Base-by-base conservation (phyloP, 805 yeast genomes). In the Tetrapisispora iriomotensis region DNA sequence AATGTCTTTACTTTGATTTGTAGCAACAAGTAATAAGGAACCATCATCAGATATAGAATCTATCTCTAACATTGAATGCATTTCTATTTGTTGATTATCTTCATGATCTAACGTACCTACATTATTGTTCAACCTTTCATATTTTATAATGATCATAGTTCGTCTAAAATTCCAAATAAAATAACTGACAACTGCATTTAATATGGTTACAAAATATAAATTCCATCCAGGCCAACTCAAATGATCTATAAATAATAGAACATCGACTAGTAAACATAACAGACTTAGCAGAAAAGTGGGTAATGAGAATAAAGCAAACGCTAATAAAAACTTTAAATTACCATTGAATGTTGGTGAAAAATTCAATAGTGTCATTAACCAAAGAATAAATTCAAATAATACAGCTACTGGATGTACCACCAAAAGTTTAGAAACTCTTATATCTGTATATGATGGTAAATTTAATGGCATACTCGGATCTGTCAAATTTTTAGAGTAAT, bases 191-290 rank as follows among this genome's bases (percentile, higher is more conserved):
- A 79, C 45, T 0, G 90, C 81, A 34, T 79, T 67, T 24, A 79
- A 57, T 2, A 81, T 72, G 0, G 92, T 74, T 1, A 90, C 74
- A 0, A 75, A 76, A 20, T 88, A 63, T 43, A 83, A 72, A 37
- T 82, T 64, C 96, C 96, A 90, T 20, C 95, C 95, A 33, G 80
- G 72, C 78, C 86, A 87, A 39, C 75, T 71, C 39, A 90, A 62
- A 53, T 77, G 76, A 2, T 88, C 83, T 1, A 79, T 71, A 51
- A 90, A 90, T 37, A 90, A 59, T 29, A 88, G 59, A 28, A 88
- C 73, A 56, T 90, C 97, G 3, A 85, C 85, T 43, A 88, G 63
- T 47, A 90, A 83, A 6, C 88, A 79, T 37, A 90, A 65, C 36
- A 88, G 61, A 1, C 83, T 66, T 30, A 82, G 66, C 41, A 88